Percentiles rank a stretch among this genome's conserved stretches.
phyloP scores from a whole-genome alignment of 306 rosid genomes.

The Geum urbanum region DNA sequence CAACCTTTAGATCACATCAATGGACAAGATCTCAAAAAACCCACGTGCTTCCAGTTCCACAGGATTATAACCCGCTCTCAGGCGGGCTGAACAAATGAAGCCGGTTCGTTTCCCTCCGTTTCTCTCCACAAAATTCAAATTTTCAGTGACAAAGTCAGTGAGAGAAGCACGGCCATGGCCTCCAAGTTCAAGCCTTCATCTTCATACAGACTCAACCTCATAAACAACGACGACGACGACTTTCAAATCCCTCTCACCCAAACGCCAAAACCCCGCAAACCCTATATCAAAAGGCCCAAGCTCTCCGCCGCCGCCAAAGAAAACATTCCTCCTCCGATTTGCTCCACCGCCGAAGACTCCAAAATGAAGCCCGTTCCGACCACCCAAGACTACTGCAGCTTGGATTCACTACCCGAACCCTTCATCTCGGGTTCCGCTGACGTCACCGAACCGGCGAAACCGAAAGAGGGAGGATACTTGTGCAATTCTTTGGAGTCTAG shows the following conservation, averaged over 20 bases:
- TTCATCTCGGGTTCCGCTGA: constrained; percentile 26
- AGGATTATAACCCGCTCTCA: not conserved
- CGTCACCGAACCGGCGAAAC: constrained; percentile 19
- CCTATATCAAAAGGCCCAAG: constrained; percentile 9
- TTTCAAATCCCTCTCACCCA: constrained; percentile 60
- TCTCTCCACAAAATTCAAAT: constrained; percentile 20
- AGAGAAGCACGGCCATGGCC: not conserved
- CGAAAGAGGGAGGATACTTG: constrained; percentile 35
- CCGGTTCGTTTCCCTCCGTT: constrained; percentile 22
- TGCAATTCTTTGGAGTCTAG: constrained; percentile 68
- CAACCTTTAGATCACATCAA: not conserved
- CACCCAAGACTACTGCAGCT: constrained; percentile 33
- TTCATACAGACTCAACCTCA: constrained; percentile 3
- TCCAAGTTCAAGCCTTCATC: constrained; percentile 5
- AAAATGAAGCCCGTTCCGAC: constrained; percentile 1
- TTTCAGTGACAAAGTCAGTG: not conserved
- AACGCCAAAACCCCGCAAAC: constrained; percentile 19
- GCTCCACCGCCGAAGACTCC: not conserved
- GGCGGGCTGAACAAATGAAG: not conserved
- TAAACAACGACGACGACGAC: constrained; percentile 39
- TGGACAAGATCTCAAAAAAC: not conserved
- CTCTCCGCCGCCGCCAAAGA: constrained; percentile 43
- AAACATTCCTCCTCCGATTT: constrained; percentile 27
- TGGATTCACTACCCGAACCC: constrained; percentile 58
- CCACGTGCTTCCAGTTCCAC: no score